Percentiles rank a stretch among this genome's conserved stretches.
These are phyloP conservation scores for Citrus australasica DNA, from an alignment of 345 rosid species.

Conservation along the genomic window DNA sequence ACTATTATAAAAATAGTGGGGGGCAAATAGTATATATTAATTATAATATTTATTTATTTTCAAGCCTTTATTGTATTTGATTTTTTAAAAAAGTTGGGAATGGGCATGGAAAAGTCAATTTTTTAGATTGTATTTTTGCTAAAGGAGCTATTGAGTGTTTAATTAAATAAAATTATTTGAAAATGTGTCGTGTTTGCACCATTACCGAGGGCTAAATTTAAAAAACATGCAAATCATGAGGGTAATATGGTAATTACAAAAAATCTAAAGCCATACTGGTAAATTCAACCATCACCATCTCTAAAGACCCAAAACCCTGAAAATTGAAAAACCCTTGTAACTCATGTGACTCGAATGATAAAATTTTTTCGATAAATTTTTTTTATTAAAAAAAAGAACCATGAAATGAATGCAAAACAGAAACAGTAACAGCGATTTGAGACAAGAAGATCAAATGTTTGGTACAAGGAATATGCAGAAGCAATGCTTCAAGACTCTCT, in stretches of 20 bases:
- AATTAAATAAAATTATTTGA: too few species aligned
- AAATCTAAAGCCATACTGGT: not conserved
- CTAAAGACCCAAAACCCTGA: constrained; percentile 22
- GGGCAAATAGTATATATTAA: too few species aligned
- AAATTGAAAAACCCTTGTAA: not conserved
- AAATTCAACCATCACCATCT: not conserved
- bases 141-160: accelerated
- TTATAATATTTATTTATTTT: too few species aligned
- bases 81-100: accelerated
- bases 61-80: too few species aligned
- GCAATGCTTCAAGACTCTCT: constrained; percentile 38
- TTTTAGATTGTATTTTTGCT: too few species aligned
- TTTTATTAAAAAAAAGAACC: not conserved
- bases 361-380: too few species aligned
- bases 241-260: not conserved
- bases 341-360: not conserved
- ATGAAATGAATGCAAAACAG: not conserved
- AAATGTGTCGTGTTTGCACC: too few species aligned
- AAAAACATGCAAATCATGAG: not conserved
- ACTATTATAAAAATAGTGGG: too few species aligned
- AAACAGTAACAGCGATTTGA: not conserved
- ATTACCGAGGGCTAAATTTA: not conserved
- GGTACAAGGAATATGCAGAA: constrained; percentile 50
- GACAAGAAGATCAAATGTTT: constrained; percentile 41
- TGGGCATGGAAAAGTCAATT: too few species aligned